Evolutionary conservation across 2,329 filamentous ascomycete genomes (phyloP).

Genomic region (Colletotrichum shisoi): DNA sequence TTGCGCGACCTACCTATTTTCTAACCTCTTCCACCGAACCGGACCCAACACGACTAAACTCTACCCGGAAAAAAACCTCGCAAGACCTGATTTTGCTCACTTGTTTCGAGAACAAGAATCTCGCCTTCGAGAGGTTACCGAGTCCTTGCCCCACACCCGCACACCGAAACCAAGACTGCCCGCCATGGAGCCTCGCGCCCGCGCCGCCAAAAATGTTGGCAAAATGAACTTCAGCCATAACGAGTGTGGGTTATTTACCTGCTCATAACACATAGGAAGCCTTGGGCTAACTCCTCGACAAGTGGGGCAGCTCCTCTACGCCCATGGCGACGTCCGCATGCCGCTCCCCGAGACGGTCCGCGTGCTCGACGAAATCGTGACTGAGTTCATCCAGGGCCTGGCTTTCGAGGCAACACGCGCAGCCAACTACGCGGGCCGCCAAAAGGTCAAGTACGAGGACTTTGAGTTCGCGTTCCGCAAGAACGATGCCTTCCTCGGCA

Average conservation of each 20-base stretch:
- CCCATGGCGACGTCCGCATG: constrained; percentile 78
- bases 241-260: constrained; percentile 65
- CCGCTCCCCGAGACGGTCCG: constrained; percentile 85
- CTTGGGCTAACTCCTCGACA: constrained; percentile 31
- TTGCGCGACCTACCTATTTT: background rate
- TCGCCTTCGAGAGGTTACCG: background rate
- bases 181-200: constrained; percentile 78
- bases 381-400: constrained; percentile 94
- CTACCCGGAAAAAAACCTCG: background rate
- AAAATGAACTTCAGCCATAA: constrained; percentile 80
- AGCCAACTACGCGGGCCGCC: constrained; percentile 84
- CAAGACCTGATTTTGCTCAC: too few relatives aligned
- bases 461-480: constrained; percentile 92
- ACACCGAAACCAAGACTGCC: constrained; percentile 3
- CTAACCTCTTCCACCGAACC: background rate
- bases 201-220: constrained; percentile 80
- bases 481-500: constrained; percentile 84
- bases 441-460: constrained; percentile 98
- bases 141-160: background rate
- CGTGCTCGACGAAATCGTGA: constrained; percentile 92
- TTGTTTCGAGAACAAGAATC: background rate
- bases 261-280: background rate
- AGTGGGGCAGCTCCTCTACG: constrained; percentile 80
- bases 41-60: background rate
- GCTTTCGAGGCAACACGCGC: constrained; percentile 88